phyloP scores from a whole-genome alignment of 1,284 basidiomycete species.

The Megacollybia platyphylla region DNA sequence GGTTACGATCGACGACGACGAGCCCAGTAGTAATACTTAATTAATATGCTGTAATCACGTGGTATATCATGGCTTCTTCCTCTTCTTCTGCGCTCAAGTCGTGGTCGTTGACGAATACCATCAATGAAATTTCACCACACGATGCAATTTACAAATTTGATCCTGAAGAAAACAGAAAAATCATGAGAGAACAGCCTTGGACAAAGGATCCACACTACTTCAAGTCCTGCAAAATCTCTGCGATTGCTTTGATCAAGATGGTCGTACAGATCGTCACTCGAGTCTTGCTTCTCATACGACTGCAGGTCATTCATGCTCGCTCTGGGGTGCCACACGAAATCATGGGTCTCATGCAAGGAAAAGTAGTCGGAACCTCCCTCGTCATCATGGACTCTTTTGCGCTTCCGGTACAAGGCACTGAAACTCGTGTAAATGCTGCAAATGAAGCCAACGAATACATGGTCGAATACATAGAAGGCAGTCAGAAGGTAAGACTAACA shows the following conservation, averaged over 20 bases:
- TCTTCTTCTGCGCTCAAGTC: constrained; percentile 59
- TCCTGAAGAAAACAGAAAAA: constrained; percentile 52
- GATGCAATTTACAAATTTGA: constrained; percentile 82
- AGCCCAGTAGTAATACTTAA: neutral
- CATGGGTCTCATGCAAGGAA: constrained; percentile 99
- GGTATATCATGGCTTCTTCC: constrained; percentile 11
- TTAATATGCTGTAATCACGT: no score
- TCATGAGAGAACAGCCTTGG: constrained; percentile 77
- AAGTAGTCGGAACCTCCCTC: constrained; percentile 76
- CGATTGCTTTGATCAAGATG: constrained; percentile 97
- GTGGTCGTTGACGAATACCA: constrained; percentile 76
- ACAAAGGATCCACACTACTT: constrained; percentile 86
- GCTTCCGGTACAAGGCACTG: constrained; percentile 95
- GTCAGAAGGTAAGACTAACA: constrained; percentile 50
- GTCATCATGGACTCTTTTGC: constrained; percentile 96
- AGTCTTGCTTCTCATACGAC: neutral
- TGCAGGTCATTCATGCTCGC: constrained; percentile 90
- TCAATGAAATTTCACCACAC: constrained; percentile 55
- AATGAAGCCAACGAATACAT: constrained; percentile 98
- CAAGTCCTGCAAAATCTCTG: constrained; percentile 89
- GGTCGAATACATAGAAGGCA: constrained; percentile 83
- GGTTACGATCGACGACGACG: constrained; percentile 23
- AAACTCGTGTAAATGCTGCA: constrained; percentile 94
- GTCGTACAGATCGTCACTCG: constrained; percentile 24
- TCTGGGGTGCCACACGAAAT: constrained; percentile 97